Evolutionary conservation across 2,329 filamentous ascomycete species (phyloP).

Genomic region (Albifimbria verrucaria): DNA sequence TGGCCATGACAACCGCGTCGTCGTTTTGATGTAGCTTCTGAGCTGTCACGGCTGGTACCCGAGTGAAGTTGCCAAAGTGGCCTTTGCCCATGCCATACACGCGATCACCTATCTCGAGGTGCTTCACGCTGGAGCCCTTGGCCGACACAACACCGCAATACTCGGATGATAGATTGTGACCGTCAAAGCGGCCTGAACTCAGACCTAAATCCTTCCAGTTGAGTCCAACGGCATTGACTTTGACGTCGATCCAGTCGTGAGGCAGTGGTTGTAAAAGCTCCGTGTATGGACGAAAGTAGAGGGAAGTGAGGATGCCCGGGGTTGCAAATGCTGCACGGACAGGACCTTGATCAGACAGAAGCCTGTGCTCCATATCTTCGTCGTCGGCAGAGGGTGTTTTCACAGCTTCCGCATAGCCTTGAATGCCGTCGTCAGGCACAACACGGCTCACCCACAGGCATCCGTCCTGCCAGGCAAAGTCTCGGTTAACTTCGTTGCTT

Average conservation of each 20-base stretch:
- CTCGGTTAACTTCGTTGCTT: neutral
- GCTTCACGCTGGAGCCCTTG: slow-evolving; percentile 9
- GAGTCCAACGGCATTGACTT: slow-evolving; percentile 17
- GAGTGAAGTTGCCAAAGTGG: slow-evolving; percentile 22
- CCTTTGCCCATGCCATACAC: slow-evolving; percentile 20
- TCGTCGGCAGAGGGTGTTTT: neutral
- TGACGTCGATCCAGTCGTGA: slow-evolving; percentile 16
- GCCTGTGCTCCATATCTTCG: neutral
- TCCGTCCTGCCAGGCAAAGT: neutral
- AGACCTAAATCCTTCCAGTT: slow-evolving; percentile 20
- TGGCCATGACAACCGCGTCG: slow-evolving; percentile 24
- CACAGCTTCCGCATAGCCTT: neutral
- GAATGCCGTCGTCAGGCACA: neutral
- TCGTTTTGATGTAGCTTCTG: neutral
- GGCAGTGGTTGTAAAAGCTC: slow-evolving; percentile 3
- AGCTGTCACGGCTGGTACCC: slow-evolving; percentile 12
- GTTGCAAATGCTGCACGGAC: neutral
- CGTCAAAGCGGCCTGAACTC: slow-evolving; percentile 16
- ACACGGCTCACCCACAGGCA: neutral
- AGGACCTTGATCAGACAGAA: neutral
- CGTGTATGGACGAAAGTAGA: neutral
- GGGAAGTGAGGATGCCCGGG: neutral
- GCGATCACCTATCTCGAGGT: slow-evolving; percentile 14
- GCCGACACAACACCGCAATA: slow-evolving; percentile 18
- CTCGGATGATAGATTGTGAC: slow-evolving; percentile 17